phyloP scores from a whole-genome alignment of 768 basidiomycete genomes.

The Cystobasidium ongulense region DNA sequence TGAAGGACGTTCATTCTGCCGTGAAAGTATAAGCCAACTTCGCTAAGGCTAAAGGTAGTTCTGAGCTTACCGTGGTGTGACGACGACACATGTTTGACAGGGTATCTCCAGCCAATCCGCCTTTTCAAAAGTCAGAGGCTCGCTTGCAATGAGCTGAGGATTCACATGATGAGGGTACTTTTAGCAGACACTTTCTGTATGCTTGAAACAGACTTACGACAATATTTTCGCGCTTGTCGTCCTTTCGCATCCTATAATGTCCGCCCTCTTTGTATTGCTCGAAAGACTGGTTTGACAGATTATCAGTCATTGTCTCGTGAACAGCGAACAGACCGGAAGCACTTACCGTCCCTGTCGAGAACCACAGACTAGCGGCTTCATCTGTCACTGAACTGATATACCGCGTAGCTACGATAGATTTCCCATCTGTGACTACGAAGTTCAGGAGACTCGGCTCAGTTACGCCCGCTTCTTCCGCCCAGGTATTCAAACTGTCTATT shows the following conservation, averaged over 20 bases:
- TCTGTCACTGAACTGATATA: constrained; percentile 87
- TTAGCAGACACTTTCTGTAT: background rate
- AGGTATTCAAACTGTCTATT: constrained; percentile 65
- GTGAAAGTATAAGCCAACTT: background rate
- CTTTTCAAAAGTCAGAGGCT: constrained; percentile 88
- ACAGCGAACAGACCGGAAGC: background rate
- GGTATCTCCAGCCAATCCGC: constrained; percentile 99
- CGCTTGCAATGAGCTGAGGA: constrained; percentile 25
- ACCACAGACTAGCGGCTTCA: constrained; percentile 74
- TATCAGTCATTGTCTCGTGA: background rate
- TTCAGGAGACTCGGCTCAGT: constrained; percentile 60
- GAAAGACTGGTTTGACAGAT: constrained; percentile 7
- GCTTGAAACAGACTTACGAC: constrained; percentile 55
- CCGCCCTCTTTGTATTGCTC: constrained; percentile 87
- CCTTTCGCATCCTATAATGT: constrained; percentile 82
- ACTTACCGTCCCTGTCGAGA: constrained; percentile 29
- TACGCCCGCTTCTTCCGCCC: constrained; percentile 64
- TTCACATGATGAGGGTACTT: background rate
- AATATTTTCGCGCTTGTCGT: constrained; percentile 90
- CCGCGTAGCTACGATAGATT: constrained; percentile 83
- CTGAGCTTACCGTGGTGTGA: constrained; percentile 53
- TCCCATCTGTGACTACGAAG: constrained; percentile 92
- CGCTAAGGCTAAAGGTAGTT: background rate
- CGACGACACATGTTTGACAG: constrained; percentile 88
- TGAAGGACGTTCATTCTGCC: constrained; percentile 32